Conservation (phyloP, 106 monocot genomes). For the Dioscorea dumetorum region DNA sequence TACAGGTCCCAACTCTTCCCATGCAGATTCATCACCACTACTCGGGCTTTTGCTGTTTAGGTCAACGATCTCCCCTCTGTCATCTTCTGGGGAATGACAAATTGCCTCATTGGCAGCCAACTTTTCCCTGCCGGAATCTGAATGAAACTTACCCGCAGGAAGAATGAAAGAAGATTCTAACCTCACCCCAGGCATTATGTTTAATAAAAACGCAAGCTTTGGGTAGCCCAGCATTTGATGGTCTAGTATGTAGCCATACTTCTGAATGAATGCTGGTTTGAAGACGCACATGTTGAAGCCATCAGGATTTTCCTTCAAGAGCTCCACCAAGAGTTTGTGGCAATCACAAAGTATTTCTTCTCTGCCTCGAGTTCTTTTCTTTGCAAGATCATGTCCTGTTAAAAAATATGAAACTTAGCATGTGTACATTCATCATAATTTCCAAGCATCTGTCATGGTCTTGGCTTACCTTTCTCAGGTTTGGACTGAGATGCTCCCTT, state of each 20-base stretch:
- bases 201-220: slow-evolving; percentile 49
- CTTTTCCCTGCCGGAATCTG: slow-evolving; percentile 6
- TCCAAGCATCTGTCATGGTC: background rate
- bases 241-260: slow-evolving; percentile 66
- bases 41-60: slow-evolving; percentile 1
- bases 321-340: slow-evolving; percentile 43
- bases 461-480: background rate
- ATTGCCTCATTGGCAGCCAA: background rate
- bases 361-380: slow-evolving; percentile 19
- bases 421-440: slow-evolving; percentile 3
- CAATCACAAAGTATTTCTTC: slow-evolving; percentile 58
- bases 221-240: slow-evolving; percentile 56
- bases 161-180: slow-evolving; percentile 36
- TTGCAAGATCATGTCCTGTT: slow-evolving; percentile 1
- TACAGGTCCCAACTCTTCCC: slow-evolving; percentile 74
- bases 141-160: slow-evolving; percentile 8
- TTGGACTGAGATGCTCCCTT: slow-evolving; percentile 8
- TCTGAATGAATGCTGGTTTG: slow-evolving; percentile 45
- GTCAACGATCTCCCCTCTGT: slow-evolving; percentile 1
- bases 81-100: slow-evolving; percentile 2
- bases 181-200: slow-evolving; percentile 60
- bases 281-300: slow-evolving; percentile 65
- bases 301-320: slow-evolving; percentile 46
- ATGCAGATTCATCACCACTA: slow-evolving; percentile 30
- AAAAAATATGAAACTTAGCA: slow-evolving; percentile 16